Evolutionary conservation across 805 yeast genomes (phyloP), one percentile per base, ranked within the genome.

Genomic region (Zygoascus ofunaensis): DNA sequence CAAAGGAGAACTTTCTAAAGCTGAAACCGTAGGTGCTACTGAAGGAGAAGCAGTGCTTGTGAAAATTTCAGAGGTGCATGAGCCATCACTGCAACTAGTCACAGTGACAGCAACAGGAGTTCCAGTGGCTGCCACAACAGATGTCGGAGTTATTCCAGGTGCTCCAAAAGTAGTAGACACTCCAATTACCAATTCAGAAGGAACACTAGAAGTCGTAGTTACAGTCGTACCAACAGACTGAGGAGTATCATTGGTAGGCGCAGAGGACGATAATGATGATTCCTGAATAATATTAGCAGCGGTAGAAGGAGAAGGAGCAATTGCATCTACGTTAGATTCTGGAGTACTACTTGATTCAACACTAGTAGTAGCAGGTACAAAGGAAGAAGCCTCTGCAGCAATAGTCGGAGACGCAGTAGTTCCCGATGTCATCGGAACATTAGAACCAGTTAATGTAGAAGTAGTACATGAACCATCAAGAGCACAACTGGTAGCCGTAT

Each of bases 1-100:
- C n/a, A n/a, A n/a, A n/a, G n/a, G n/a, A n/a, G n/a, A n/a, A n/a
- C n/a, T n/a, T n/a, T n/a, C n/a, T n/a, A n/a, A n/a, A n/a, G n/a
- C n/a, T n/a, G n/a, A n/a, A n/a, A n/a, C n/a, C n/a, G n/a, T 21
- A 34, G 36, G 36, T 17, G 36, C 36, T 14, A 34, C 36, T 17
- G 36, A 17, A 34, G 36, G 15, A 12, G 39, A 21, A 19, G 32
- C 10, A 39, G 21, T 21, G 14, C 23, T 32, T 4, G 24, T 15
- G 10, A n/a, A 22, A n/a, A 32, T 24, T 20, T 23, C 7, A 14
- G 44, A 30, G 4, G 19, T 15, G 33, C 44, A 41, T 15, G 15
- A 21, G 15, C 10, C 36, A 3, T 34, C 22, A 5, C 24, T 20
- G 24, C 39, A 34, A 15, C 37, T 41, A 17, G 44, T 41, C 14